These are phyloP conservation scores for Kuraishia piskuri DNA, from an alignment of 805 yeast species.

Conservation along the genomic window DNA sequence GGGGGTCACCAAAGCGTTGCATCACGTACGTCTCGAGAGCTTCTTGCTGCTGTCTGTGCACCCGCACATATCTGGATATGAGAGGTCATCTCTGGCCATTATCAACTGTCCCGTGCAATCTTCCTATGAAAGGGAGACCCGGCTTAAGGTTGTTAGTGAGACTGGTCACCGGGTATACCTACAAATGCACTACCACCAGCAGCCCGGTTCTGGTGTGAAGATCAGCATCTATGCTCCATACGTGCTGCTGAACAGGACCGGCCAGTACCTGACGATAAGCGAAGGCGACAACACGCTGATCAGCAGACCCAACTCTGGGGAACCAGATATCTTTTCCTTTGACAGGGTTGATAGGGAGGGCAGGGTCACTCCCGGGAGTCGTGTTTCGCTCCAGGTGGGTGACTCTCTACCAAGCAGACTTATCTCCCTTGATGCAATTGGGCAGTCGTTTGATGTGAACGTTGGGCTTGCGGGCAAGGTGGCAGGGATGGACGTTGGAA, in stretches of 20 bases:
- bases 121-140: constrained; percentile 47
- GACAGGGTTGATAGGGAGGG: constrained; percentile 39
- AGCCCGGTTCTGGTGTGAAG: constrained; percentile 50
- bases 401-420: constrained; percentile 69
- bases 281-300: constrained; percentile 44
- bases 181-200: constrained; percentile 51
- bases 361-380: constrained; percentile 36
- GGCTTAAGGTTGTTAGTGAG: constrained; percentile 41
- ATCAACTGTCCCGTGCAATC: constrained; percentile 50
- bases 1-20: constrained; percentile 67
- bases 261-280: constrained; percentile 51
- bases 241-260: constrained; percentile 73
- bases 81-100: constrained; percentile 65
- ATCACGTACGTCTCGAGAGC: constrained; percentile 68
- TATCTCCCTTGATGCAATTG: constrained; percentile 82
- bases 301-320: constrained; percentile 21
- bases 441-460: constrained; percentile 56
- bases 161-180: constrained; percentile 65
- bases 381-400: constrained; percentile 37
- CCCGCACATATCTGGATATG: constrained; percentile 54
- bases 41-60: constrained; percentile 63
- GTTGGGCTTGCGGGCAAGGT: constrained; percentile 39
- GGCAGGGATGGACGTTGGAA: constrained; percentile 66
- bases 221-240: constrained; percentile 80
- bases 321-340: constrained; percentile 83